Percentiles rank a stretch among this genome's conserved stretches.
phyloP scores from a whole-genome alignment of 129 eudicot species.

The Saussurea involucrata region DNA sequence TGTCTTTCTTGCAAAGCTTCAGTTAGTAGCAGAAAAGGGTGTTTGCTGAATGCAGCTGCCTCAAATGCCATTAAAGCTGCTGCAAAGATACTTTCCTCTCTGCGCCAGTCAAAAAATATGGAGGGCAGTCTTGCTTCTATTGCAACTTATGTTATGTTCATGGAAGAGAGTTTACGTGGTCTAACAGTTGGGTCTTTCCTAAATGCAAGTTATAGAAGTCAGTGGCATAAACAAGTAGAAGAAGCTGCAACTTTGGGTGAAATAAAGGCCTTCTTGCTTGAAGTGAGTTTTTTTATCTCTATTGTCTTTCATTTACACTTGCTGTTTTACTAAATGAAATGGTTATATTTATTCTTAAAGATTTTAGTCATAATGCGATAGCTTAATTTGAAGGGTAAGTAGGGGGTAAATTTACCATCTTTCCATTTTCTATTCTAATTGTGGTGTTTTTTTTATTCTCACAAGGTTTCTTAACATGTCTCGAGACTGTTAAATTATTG shows the following conservation, averaged over 20 bases:
- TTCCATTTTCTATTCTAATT: background rate
- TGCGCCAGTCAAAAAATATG: conserved; percentile 45
- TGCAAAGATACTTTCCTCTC: conserved; percentile 47
- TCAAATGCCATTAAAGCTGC: conserved; percentile 73
- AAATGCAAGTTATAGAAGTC: conserved; percentile 42
- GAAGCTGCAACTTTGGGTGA: conserved; percentile 56
- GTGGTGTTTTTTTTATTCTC: background rate
- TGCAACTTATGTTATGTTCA: conserved; percentile 63
- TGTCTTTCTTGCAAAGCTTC: conserved; percentile 76
- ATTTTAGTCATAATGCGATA: background rate
- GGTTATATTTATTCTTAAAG: background rate
- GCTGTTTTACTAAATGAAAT: background rate
- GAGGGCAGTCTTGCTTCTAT: conserved; percentile 68
- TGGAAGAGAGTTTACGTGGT: conserved; percentile 90
- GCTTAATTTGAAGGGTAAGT: background rate
- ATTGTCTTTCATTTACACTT: background rate
- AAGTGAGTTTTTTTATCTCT: conserved; percentile 45
- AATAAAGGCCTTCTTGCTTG: conserved; percentile 70
- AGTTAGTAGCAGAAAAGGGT: conserved; percentile 72
- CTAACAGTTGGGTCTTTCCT: conserved; percentile 64
- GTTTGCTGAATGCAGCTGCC: conserved; percentile 89
- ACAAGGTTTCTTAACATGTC: background rate
- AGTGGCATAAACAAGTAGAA: conserved; percentile 76
- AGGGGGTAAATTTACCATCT: background rate
- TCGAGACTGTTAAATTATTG: background rate